Conservation (phyloP, 2,329 filamentous ascomycete genomes). For the Exophiala aquamarina region DNA sequence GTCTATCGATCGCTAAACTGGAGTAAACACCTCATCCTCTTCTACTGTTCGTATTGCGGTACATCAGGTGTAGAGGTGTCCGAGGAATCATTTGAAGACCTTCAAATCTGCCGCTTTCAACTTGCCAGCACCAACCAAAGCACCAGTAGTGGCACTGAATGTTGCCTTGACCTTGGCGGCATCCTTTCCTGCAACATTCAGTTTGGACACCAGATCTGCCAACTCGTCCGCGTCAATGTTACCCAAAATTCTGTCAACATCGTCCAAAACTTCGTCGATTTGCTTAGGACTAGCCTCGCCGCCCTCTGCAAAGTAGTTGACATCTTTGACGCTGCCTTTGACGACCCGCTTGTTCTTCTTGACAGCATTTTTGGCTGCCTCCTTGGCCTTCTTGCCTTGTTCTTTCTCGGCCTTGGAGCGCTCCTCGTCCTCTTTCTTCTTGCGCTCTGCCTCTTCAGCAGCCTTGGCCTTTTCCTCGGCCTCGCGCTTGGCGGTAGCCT, state of each 20-base stretch:
- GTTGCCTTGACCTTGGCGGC: slow-evolving; percentile 81
- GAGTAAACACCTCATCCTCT: too few relatives aligned
- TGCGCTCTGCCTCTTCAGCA: slow-evolving; percentile 79
- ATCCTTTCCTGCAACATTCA: slow-evolving; percentile 74
- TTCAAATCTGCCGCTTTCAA: slow-evolving; percentile 81
- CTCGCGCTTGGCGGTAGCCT: slow-evolving; percentile 84
- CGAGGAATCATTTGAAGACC: slow-evolving; percentile 40
- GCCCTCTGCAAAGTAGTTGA: slow-evolving; percentile 82
- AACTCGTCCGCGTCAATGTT: slow-evolving; percentile 93
- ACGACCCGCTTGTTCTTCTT: slow-evolving; percentile 99
- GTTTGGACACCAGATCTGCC: slow-evolving; percentile 75
- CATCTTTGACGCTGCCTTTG: slow-evolving; percentile 90
- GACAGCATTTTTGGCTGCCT: slow-evolving; percentile 95
- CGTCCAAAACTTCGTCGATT: slow-evolving; percentile 79
- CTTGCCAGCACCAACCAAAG: slow-evolving; percentile 78
- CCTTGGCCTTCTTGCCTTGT: slow-evolving; percentile 91
- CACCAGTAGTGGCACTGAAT: slow-evolving; percentile 75
- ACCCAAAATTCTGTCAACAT: slow-evolving; percentile 81
- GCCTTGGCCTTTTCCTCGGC: slow-evolving; percentile 80
- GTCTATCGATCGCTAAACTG: too few relatives aligned
- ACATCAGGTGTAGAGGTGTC: too few relatives aligned
- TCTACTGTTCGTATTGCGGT: too few relatives aligned
- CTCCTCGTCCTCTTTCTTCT: slow-evolving; percentile 80
- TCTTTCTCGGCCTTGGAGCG: slow-evolving; percentile 82
- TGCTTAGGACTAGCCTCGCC: slow-evolving; percentile 69